A percentile compares a stretch with the other conserved stretches of the same genome.
Evolutionary conservation across 2,329 filamentous ascomycete genomes (phyloP).

Genomic region (Ophiocordyceps camponoti-rufipedis): DNA sequence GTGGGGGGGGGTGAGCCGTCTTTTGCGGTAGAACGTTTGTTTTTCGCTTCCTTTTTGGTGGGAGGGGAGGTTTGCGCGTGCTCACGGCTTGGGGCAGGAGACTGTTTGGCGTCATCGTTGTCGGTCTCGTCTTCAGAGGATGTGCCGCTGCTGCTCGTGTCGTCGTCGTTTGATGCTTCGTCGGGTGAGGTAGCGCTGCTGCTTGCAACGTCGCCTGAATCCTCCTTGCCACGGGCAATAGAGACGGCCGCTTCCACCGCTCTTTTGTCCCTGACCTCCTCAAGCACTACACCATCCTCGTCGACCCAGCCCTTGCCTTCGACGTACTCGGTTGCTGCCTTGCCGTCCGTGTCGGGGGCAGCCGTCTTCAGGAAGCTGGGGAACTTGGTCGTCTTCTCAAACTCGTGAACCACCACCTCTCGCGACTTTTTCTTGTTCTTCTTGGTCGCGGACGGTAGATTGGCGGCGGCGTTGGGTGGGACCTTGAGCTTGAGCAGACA

Average conservation of each 20-base stretch:
- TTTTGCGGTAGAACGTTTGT: constrained; percentile 3
- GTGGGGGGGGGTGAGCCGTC: constrained; percentile 6
- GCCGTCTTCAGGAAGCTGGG: constrained; percentile 58
- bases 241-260: neutral
- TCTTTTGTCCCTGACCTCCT: constrained; percentile 27
- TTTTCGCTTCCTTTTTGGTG: constrained; percentile 1
- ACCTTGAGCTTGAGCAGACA: constrained; percentile 71
- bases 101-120: neutral
- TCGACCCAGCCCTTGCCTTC: constrained; percentile 85
- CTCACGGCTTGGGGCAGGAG: constrained; percentile 7
- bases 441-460: constrained; percentile 19
- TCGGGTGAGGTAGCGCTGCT: constrained; percentile 10
- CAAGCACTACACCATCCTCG: constrained; percentile 56
- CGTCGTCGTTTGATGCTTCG: too few relatives aligned
- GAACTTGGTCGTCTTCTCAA: constrained; percentile 66
- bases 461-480: constrained; percentile 27
- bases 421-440: constrained; percentile 31
- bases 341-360: constrained; percentile 12
- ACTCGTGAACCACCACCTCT: constrained; percentile 69
- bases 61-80: neutral
- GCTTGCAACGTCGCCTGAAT: constrained; percentile 18
- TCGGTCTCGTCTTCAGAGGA: constrained; percentile 11
- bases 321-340: constrained; percentile 42
- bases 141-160: constrained; percentile 11
- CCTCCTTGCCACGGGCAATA: constrained; percentile 1